These are phyloP conservation scores for Mucor circinelloides DNA, from an alignment of 371 early-diverging fungal species.

Conservation along the genomic window DNA sequence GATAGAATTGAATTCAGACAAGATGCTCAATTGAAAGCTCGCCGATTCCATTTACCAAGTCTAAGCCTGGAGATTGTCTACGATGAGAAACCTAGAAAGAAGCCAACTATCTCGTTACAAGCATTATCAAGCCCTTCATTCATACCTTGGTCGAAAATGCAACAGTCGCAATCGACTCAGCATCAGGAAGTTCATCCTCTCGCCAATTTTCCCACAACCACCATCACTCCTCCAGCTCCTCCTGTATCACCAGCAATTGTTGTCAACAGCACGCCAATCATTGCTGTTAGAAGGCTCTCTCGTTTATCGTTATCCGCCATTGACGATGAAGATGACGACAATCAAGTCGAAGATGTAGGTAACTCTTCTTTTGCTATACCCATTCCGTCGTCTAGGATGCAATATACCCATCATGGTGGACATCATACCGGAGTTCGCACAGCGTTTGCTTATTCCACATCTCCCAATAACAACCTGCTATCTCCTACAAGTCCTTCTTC, in stretches of 20 bases:
- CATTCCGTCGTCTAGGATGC: slow-evolving; percentile 41
- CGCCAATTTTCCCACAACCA: background rate
- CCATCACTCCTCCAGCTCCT: background rate
- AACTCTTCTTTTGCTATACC: slow-evolving; percentile 20
- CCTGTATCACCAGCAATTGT: slow-evolving; percentile 1
- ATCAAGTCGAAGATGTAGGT: background rate
- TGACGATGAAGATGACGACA: slow-evolving; percentile 10
- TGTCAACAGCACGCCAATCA: background rate
- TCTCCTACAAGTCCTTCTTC: background rate
- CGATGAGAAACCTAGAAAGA: slow-evolving; percentile 32
- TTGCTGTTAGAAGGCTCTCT: slow-evolving; percentile 39
- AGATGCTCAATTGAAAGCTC: slow-evolving; percentile 44
- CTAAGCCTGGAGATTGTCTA: slow-evolving; percentile 41
- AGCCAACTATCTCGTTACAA: background rate
- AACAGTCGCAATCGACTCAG: background rate
- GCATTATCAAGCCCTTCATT: slow-evolving; percentile 5
- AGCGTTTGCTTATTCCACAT: slow-evolving; percentile 41
- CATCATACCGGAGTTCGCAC: background rate
- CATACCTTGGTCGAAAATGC: slow-evolving; percentile 14
- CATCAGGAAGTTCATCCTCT: slow-evolving; percentile 7
- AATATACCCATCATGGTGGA: slow-evolving; percentile 41
- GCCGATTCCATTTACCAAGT: slow-evolving; percentile 38
- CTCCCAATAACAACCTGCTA: slow-evolving; percentile 22
- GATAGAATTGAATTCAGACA: slow-evolving; percentile 41
- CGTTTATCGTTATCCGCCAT: slow-evolving; percentile 47